These are phyloP conservation scores for Miscanthus lutarioriparius DNA, from an alignment of 176 grass and related monocot species.

Conservation along the genomic window DNA sequence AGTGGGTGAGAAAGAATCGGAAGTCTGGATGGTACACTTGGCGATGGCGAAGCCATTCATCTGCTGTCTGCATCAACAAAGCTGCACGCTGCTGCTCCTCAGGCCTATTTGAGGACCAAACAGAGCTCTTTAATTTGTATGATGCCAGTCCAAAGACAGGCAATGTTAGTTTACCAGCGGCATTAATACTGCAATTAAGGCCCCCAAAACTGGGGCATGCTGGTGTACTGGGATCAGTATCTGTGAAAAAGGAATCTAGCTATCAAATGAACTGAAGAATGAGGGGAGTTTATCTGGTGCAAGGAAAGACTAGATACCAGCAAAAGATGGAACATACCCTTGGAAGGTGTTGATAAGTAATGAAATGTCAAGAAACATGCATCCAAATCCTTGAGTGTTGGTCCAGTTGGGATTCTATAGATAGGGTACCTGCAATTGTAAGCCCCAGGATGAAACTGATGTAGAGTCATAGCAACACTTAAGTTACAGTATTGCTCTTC, in stretches of 20 bases:
- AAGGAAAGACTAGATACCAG: not conserved
- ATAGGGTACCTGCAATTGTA: constrained; percentile 90
- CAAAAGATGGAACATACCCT: constrained; percentile 39
- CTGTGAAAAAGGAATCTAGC: constrained; percentile 20
- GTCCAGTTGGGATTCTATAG: constrained; percentile 91
- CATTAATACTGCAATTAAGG: constrained; percentile 31
- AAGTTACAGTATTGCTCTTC: constrained; percentile 22
- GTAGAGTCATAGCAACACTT: constrained; percentile 14
- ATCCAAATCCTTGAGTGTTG: constrained; percentile 87
- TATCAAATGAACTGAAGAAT: not conserved
- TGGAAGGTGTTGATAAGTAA: constrained; percentile 57
- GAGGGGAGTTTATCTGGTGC: not conserved
- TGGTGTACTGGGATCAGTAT: constrained; percentile 29
- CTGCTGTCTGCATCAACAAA: constrained; percentile 52
- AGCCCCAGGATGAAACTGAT: constrained; percentile 35
- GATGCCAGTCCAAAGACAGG: constrained; percentile 68
- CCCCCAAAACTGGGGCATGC: constrained; percentile 31
- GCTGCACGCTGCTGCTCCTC: constrained; percentile 46
- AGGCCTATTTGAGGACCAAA: constrained; percentile 64
- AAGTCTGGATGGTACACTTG: constrained; percentile 82
- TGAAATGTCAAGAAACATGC: constrained; percentile 97
- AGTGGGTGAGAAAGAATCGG: constrained; percentile 63
- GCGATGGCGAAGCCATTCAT: constrained; percentile 62
- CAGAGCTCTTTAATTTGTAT: constrained; percentile 64
- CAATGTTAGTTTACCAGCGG: constrained; percentile 49